These are phyloP conservation scores for Tolypocladium ovalisporum DNA, from an alignment of 2,329 filamentous ascomycete genomes.

Conservation along the genomic window DNA sequence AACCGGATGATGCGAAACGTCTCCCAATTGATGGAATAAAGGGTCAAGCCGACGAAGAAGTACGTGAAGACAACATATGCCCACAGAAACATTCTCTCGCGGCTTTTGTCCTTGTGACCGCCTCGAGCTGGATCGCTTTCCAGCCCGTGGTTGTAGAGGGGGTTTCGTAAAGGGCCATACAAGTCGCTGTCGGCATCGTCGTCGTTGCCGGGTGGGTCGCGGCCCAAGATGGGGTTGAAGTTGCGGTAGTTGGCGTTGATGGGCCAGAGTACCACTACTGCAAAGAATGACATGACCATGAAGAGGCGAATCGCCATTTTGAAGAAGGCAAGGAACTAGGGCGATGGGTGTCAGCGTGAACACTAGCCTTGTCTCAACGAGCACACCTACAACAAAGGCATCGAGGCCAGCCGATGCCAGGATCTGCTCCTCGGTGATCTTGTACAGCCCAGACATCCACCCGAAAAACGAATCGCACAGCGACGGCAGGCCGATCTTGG, in stretches of 20 bases:
- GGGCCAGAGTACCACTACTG: conserved; percentile 69
- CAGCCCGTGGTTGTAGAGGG: not conserved
- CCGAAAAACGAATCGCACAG: conserved; percentile 80
- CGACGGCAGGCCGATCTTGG: conserved; percentile 52
- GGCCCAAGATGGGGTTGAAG: conserved; percentile 1
- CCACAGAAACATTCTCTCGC: conserved; percentile 57
- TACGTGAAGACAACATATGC: conserved; percentile 93
- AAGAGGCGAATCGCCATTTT: conserved; percentile 88
- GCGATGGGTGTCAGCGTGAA: conserved; percentile 6
- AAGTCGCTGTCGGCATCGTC: not conserved
- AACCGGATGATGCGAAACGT: conserved; percentile 78
- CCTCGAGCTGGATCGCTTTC: conserved; percentile 14
- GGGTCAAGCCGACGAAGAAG: conserved; percentile 70
- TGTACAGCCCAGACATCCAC: conserved; percentile 83
- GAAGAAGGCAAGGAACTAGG: conserved; percentile 78
- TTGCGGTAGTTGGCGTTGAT: conserved; percentile 60
- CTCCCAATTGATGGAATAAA: conserved; percentile 75
- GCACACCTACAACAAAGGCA: conserved; percentile 66
- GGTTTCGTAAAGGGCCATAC: not conserved
- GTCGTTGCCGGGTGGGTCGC: not conserved
- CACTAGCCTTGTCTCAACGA: not conserved
- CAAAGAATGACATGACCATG: conserved; percentile 68
- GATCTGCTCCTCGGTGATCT: conserved; percentile 79
- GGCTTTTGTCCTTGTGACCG: conserved; percentile 22
- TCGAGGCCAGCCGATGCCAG: conserved; percentile 85